Conservation (phyloP, 192 early-diverging fungal genomes). For the Coemansia sp. region DNA sequence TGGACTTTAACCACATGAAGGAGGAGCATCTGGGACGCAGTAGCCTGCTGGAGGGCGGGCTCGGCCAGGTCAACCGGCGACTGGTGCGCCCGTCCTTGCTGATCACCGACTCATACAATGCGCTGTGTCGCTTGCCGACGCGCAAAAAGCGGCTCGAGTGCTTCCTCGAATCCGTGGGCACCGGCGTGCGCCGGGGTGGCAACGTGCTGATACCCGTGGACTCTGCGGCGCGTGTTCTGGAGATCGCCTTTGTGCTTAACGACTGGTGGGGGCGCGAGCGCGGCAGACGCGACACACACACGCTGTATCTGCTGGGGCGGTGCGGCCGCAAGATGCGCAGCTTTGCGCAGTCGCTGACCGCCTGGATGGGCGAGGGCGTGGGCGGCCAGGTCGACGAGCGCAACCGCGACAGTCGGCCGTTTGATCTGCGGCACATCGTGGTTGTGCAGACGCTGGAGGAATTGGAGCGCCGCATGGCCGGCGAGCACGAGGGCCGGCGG, state of each 20-base stretch:
- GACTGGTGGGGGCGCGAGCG: conserved; percentile 68
- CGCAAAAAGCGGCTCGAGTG: conserved; percentile 71
- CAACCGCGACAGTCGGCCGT: conserved; percentile 73
- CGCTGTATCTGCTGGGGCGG: conserved; percentile 75
- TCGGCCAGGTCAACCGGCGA: conserved; percentile 60
- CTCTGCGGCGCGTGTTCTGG: conserved; percentile 83
- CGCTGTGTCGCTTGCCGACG: conserved; percentile 60
- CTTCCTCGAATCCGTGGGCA: conserved; percentile 58
- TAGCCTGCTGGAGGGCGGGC: conserved; percentile 42
- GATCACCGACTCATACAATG: conserved; percentile 89
- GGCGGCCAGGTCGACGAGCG: conserved; percentile 58
- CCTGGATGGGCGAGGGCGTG: conserved; percentile 93
- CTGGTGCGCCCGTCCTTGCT: conserved; percentile 81
- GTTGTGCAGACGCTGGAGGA: conserved; percentile 62
- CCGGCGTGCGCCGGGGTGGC: conserved; percentile 61
- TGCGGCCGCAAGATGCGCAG: conserved; percentile 71
- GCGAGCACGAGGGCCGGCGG: neutral
- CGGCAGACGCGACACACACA: conserved; percentile 55
- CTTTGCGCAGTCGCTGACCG: conserved; percentile 85
- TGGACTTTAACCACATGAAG: conserved; percentile 92
- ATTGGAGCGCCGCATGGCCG: conserved; percentile 23
- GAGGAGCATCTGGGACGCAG: conserved; percentile 63
- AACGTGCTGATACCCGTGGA: conserved; percentile 89
- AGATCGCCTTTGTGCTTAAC: conserved; percentile 86
- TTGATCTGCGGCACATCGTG: conserved; percentile 80